Evolutionary conservation across 2,329 filamentous ascomycete genomes (phyloP), one percentile per base, ranked within the genome.

Genomic region (Zymoseptoria pseudotritici): DNA sequence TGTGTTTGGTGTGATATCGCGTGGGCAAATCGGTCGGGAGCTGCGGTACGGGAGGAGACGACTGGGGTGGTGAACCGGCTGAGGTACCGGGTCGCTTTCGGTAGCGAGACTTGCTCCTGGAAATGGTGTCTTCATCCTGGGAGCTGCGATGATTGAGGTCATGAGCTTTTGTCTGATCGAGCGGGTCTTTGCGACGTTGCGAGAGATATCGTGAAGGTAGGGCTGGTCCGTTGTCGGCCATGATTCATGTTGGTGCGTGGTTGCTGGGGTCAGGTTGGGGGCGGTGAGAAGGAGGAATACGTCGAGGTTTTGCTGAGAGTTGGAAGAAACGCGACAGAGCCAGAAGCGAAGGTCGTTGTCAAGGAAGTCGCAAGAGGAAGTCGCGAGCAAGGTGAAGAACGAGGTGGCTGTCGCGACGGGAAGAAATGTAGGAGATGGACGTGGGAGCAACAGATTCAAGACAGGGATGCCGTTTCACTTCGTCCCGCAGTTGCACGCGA

Each of bases 101-200:
- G 55, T 72, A 72, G 17, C 70, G 64, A n/a, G 70, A 72, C 57
- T 67, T 68, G 62, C 67, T 71, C 46, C 70, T 65, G 42, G 58
- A 61, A 22, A 72, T 29, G 6, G 61, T 59, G 13, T 65, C 67
- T 51, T 67, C 65, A 29, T 59, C 60, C 26, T 61, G 55, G 29
- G 58, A 59, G 36, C 55, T 61, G 24, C 63, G 59, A 50, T 57
- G 54, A 57, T 31, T 63, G 58, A 11, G 50, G 51, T 7, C 55
- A 36, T 10, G 50, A 21, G 36, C 53, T 49, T 22, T 61, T 60
- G 29, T 63, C 59, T 20, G 56, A 46, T 46, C 21, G 49, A 58
- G 60, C 20, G 63, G 49, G 13, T 63, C 61, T 49, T 64, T 61
- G 46, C 61, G 65, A 24, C 61, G 55, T 58, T 65, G 61, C 50